A percentile compares a stretch with the other conserved stretches of the same genome.
Conservation (phyloP, 2,329 filamentous ascomycete genomes). For the Mollisiaceae sp. region DNA sequence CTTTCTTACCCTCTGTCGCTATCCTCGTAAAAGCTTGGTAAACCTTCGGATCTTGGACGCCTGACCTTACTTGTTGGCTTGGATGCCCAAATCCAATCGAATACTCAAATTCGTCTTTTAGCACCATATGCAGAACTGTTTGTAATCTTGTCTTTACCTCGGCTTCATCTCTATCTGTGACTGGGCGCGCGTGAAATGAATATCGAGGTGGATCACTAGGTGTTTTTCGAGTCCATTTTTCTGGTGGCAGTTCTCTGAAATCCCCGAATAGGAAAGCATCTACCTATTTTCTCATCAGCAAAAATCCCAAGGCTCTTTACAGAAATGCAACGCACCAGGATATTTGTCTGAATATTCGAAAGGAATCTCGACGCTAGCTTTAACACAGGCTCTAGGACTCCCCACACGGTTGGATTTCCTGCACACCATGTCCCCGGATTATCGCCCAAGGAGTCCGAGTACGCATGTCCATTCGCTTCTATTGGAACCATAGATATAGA, state of each 20-base stretch:
- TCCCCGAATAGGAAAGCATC: conserved; percentile 11
- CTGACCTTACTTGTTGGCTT: not conserved
- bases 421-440: conserved; percentile 10
- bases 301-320: no score
- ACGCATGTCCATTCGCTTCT: not conserved
- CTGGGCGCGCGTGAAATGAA: not conserved
- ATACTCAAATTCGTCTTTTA: not conserved
- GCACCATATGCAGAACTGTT: not conserved
- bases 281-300: not conserved
- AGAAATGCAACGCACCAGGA: not conserved
- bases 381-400: conserved; percentile 18
- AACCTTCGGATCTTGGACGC: not conserved
- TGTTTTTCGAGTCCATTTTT: not conserved
- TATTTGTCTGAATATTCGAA: conserved; percentile 16
- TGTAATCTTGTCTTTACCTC: not conserved
- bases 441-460: not conserved
- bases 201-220: not conserved
- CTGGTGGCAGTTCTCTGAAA: not conserved
- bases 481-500: no score
- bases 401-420: conserved; percentile 15
- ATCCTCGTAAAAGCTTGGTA: not conserved
- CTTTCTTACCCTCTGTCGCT: no score
- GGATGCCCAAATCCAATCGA: not conserved
- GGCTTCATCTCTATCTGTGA: not conserved
- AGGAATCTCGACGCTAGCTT: conserved; percentile 16